A percentile compares a stretch with the other conserved stretches of the same genome.
These are phyloP conservation scores for Tricholoma sp. DNA, from an alignment of 768 basidiomycete species.

Conservation along the genomic window DNA sequence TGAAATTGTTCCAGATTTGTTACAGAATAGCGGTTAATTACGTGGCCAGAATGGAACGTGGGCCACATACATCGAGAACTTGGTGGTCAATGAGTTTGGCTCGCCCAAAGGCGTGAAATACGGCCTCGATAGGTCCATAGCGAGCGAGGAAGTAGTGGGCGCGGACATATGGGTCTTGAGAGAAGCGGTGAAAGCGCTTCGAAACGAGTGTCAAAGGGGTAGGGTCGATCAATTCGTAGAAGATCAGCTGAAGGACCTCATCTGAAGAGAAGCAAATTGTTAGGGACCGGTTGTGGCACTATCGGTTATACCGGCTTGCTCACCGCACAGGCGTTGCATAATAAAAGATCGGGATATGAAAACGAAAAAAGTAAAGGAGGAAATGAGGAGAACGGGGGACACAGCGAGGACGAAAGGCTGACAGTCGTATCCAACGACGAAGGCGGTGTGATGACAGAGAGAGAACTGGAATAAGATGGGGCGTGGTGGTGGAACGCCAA, in stretches of 20 bases:
- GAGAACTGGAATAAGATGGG: constrained; percentile 14
- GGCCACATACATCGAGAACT: constrained; percentile 63
- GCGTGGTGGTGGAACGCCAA: constrained; percentile 24
- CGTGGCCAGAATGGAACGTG: constrained; percentile 12
- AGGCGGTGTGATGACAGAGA: constrained; percentile 18
- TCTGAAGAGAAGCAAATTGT: constrained; percentile 24
- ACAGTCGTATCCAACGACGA: constrained; percentile 6
- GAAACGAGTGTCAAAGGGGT: constrained; percentile 51
- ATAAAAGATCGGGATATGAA: neutral
- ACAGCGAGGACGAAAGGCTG: constrained; percentile 1
- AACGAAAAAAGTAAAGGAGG: constrained; percentile 6
- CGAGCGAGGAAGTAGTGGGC: constrained; percentile 75
- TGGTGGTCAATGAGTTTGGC: constrained; percentile 59
- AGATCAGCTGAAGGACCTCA: constrained; percentile 69
- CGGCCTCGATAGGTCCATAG: constrained; percentile 63
- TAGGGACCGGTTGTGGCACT: constrained; percentile 4
- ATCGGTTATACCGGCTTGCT: constrained; percentile 21
- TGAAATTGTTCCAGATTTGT: constrained; percentile 21
- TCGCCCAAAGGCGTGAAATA: constrained; percentile 72
- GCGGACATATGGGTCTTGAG: constrained; percentile 69
- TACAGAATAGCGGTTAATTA: constrained; percentile 11
- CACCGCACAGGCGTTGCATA: constrained; percentile 70
- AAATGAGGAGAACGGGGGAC: neutral
- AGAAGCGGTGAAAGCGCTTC: constrained; percentile 56
- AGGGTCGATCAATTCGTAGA: constrained; percentile 69